Base-by-base conservation (phyloP, 805 yeast species). In the Monosporozyma unispora region DNA sequence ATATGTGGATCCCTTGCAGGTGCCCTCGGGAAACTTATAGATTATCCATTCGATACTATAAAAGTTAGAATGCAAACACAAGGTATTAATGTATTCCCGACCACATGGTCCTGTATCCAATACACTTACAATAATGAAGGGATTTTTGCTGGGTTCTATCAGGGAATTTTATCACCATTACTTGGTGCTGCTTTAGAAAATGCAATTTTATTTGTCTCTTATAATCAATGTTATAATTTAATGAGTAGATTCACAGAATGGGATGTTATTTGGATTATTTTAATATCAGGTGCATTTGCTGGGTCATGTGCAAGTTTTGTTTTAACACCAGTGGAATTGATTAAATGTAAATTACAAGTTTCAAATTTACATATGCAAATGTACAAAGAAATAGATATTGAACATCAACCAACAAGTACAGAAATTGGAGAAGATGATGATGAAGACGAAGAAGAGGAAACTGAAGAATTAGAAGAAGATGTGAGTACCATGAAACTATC, bases 101-200 rank as follows among this genome's bases (percentile, higher is more conserved):
- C 86, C 1, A 82, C 96, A 0, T 52, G 74, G 51, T 82, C 81
- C 54, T 84, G 93, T 63, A 78, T 90, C 41, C 59, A 58, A 39
- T 70, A 78, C 54, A 86, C 95, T 0, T 75, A 79, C 50, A 52
- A 55, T 1, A 72, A 75, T 23, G 97, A 90, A 61, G 97, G 97
- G 0, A 48, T 84, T 19, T 60, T 70, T 33, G 55, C 54, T 42
- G 96, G 96, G 3, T 84, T 90, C 57, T 90, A 85, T 61, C 79
- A 80, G 52, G 81, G 98, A 1, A 64, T 91, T 4, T 66, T 80
- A 12, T 86, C 95, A 0, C 98, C 98, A 0, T 69, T 90, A 45
- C 61, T 84, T 23, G 97, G 97, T 0, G 96, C 97, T 0, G 84
- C 95, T n/a, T 72, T 87, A 45, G 98, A 91, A 64, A 84, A 82